Percentiles rank a stretch among this genome's conserved stretches.
phyloP scores from a whole-genome alignment of 2,329 filamentous ascomycete species.

The Ceratocystis harringtonii region DNA sequence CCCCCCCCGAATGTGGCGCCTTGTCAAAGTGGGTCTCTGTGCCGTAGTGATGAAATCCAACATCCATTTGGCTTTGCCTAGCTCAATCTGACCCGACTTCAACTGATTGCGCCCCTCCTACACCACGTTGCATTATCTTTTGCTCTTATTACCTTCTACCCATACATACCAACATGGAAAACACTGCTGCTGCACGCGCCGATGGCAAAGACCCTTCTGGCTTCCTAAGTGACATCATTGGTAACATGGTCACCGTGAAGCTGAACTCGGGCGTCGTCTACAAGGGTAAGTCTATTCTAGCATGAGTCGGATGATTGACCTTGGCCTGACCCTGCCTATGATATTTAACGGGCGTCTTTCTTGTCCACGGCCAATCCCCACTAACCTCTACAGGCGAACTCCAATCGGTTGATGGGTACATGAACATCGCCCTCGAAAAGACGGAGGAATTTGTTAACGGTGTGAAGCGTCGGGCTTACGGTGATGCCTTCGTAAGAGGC shows the following conservation, averaged over 20 bases:
- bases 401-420: constrained; percentile 95
- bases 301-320: background rate
- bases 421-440: constrained; percentile 98
- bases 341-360: background rate
- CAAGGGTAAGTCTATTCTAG: constrained; percentile 49
- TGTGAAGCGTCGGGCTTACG: constrained; percentile 65
- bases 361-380: background rate
- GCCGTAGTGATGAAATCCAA: background rate
- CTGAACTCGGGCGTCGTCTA: constrained; percentile 97
- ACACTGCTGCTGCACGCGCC: constrained; percentile 42
- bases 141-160: background rate
- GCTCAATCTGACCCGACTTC: background rate
- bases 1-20: background rate
- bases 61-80: background rate
- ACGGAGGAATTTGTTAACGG: constrained; percentile 85
- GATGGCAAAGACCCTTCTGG: constrained; percentile 86
- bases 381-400: constrained; percentile 53
- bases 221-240: constrained; percentile 89
- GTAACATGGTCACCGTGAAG: constrained; percentile 87
- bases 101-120: background rate
- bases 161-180: constrained; percentile 46
- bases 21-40: background rate
- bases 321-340: background rate
- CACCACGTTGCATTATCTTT: background rate
- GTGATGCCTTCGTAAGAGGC: constrained; percentile 87